Evolutionary conservation across 257 asterid genomes (phyloP).

Genomic region (Solanum sitiens): DNA sequence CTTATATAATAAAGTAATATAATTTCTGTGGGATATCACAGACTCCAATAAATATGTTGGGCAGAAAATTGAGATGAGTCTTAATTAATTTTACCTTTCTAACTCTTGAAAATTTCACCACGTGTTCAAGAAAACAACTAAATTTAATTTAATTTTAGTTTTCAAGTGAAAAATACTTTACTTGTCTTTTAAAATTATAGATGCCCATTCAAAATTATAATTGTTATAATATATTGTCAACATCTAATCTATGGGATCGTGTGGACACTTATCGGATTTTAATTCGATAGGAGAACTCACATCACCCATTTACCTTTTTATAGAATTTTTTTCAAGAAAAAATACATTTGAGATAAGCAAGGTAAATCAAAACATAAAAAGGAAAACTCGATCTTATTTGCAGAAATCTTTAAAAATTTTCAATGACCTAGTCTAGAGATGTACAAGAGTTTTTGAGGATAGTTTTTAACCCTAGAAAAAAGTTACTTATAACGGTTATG

Average conservation of each 20-base stretch:
- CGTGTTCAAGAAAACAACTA: neutral
- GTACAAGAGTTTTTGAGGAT: too few species aligned
- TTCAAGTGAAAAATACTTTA: neutral
- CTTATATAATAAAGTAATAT: too few species aligned
- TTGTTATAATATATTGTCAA: too few species aligned
- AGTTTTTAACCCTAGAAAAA: too few species aligned
- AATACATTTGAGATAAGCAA: neutral
- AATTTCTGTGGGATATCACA: neutral
- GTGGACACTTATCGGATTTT: neutral
- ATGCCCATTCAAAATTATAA: too few species aligned
- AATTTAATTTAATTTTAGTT: too few species aligned
- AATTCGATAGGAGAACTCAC: neutral
- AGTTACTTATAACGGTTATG: too few species aligned
- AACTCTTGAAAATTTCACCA: neutral
- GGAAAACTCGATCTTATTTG: neutral
- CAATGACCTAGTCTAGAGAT: too few species aligned
- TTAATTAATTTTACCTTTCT: neutral
- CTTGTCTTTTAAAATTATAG: neutral
- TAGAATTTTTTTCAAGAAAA: too few species aligned
- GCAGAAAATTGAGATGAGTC: neutral
- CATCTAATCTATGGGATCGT: neutral
- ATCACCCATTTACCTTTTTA: neutral
- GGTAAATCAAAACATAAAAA: neutral
- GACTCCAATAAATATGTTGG: neutral
- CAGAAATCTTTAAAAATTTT: too few species aligned